Base-by-base conservation (phyloP, 2,329 filamentous ascomycete species). In the Byssothecium circinans region DNA sequence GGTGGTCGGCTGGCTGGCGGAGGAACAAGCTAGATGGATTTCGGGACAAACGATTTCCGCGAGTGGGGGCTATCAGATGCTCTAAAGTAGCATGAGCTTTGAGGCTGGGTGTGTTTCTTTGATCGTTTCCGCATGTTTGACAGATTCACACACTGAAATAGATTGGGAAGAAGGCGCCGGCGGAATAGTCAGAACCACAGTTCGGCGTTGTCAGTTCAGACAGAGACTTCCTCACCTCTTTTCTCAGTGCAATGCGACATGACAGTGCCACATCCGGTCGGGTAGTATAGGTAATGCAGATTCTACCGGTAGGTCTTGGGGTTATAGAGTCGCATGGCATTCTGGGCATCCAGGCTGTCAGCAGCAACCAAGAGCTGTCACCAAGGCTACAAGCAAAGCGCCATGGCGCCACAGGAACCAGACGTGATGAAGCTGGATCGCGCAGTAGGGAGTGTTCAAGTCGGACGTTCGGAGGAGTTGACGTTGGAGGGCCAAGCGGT, bases 1-100 rank as follows among this genome's bases (percentile, higher is more conserved):
- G 48, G 72, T 84, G 41, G 81, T 85, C 17, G 76, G 73, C 1
- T 83, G 76, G 69, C 59, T 86, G 47, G 79, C 79, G 14, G 73
- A 76, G 4, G 72, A 75, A 49, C 74, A 77, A 40, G 64, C 63
- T 18, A 64, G 65, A 27, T 71, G 67, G 68, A 62, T 71, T 29
- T 67, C 75, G 2, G 82, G 82, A 12, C 81, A 84, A 64, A 74
- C 75, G 0, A 74, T 85, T 17, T 78, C 75, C 52, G 80, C 78
- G 1, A 80, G 75, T 55, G 82, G 82, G 10, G 81, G 77, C 11
- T 68, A 55, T 48, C 39, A 61, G 51, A 69, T 67, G 63, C 40
- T 67, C 23, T 67, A 45, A 56, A 44, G 22, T 30, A 36, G 37
- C 18, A 15, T 39, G 15, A 32, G 23, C 34, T 44, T 35, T 50